These are phyloP conservation scores for Violaceomyces palustris DNA, from an alignment of 1,284 basidiomycete genomes.

Conservation along the genomic window DNA sequence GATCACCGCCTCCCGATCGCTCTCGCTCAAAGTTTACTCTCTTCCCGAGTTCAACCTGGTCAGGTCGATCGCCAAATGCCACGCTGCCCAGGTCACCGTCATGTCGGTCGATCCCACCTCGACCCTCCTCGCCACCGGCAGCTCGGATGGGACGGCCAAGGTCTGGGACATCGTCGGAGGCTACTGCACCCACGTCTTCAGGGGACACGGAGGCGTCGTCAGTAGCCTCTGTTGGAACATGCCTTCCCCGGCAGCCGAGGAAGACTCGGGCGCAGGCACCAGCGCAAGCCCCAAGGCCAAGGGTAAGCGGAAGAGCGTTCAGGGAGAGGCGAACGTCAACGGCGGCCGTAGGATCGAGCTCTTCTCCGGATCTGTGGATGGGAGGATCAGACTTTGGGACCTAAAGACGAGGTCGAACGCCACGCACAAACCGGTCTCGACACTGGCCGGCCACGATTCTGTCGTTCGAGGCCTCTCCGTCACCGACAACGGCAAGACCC, in stretches of 20 bases:
- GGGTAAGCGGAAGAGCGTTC: conserved; percentile 4
- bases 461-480: conserved; percentile 46
- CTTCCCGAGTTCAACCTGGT: conserved; percentile 55
- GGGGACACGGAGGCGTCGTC: conserved; percentile 85
- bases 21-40: conserved; percentile 57
- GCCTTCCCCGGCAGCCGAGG: conserved; percentile 61
- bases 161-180: conserved; percentile 88
- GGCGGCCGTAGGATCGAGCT: conserved; percentile 79
- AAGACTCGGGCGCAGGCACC: background rate
- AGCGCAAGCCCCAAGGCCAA: conserved; percentile 4
- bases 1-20: conserved; percentile 57
- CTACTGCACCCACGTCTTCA: conserved; percentile 88
- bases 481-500: conserved; percentile 24
- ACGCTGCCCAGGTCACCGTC: conserved; percentile 88
- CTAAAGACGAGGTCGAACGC: conserved; percentile 23
- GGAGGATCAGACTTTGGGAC: conserved; percentile 48
- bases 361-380: conserved; percentile 71
- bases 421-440: conserved; percentile 27
- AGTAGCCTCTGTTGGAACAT: conserved; percentile 83
- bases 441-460: conserved; percentile 40
- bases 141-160: conserved; percentile 92
- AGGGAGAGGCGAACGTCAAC: too few species aligned
- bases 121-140: conserved; percentile 85
- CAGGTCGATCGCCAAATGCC: conserved; percentile 73
- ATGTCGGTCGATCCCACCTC: conserved; percentile 72